A percentile compares a stretch with the other conserved stretches of the same genome.
Conservation (phyloP, 805 yeast species). For the Sporopachydermia lactativora region DNA sequence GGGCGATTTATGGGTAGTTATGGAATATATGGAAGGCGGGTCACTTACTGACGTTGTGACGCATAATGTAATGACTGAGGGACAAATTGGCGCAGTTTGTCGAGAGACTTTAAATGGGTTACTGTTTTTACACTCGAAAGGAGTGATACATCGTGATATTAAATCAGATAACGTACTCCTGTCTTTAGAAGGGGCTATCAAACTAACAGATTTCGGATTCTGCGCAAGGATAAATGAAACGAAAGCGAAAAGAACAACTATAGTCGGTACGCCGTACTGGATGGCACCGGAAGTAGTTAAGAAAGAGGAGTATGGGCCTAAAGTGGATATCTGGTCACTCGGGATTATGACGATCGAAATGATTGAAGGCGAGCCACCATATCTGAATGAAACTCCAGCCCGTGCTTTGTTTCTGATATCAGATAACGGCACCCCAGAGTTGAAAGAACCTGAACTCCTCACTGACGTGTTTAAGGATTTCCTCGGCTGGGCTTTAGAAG, state of each 20-base stretch:
- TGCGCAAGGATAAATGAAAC: conserved; percentile 71
- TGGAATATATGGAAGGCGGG: conserved; percentile 99
- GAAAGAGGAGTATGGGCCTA: conserved; percentile 68
- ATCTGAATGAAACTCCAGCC: conserved; percentile 65
- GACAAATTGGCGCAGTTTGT: conserved; percentile 86
- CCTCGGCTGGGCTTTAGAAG: conserved; percentile 82
- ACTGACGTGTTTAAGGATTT: conserved; percentile 73
- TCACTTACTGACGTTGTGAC: conserved; percentile 92
- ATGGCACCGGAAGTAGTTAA: conserved; percentile 83
- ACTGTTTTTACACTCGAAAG: conserved; percentile 81
- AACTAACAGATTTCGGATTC: conserved; percentile 87
- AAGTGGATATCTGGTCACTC: conserved; percentile 72
- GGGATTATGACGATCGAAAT: conserved; percentile 81
- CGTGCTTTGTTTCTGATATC: conserved; percentile 66
- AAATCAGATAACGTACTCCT: conserved; percentile 89
- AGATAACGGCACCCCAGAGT: conserved; percentile 68
- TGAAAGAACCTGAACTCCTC: conserved; percentile 54
- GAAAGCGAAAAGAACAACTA: conserved; percentile 61
- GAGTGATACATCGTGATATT: conserved; percentile 92
- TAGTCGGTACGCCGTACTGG: conserved; percentile 88
- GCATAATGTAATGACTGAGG: conserved; percentile 68
- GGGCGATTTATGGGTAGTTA: conserved; percentile 91
- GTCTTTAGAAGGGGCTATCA: conserved; percentile 72
- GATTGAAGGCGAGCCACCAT: conserved; percentile 82
- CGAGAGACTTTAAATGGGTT: conserved; percentile 83